Evolutionary conservation across 148 eudicot genomes (phyloP).

Genomic region (Fagopyrum homotropicum): DNA sequence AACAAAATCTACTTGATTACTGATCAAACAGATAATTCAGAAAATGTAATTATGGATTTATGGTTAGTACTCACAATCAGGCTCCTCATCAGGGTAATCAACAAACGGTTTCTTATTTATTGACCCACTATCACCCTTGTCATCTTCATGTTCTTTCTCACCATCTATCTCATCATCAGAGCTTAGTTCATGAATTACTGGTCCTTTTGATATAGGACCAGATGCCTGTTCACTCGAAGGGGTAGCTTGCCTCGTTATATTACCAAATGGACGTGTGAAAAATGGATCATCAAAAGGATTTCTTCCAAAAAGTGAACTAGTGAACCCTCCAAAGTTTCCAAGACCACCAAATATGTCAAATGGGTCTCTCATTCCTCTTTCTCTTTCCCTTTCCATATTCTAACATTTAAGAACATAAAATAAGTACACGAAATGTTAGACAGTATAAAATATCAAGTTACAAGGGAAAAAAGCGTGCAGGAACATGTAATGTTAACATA

Average conservation of each 20-base stretch:
- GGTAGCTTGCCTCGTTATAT: conserved; percentile 24
- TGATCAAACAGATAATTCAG: conserved; percentile 2
- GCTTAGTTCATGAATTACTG: conserved; percentile 53
- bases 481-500: not conserved
- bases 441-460: not conserved
- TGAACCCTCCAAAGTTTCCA: conserved; percentile 34
- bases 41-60: not conserved
- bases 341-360: conserved; percentile 30
- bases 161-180: conserved; percentile 43
- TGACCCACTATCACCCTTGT: conserved; percentile 9
- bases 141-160: conserved; percentile 22
- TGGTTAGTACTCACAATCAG: conserved; percentile 29
- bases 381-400: conserved; percentile 41
- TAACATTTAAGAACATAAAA: not conserved
- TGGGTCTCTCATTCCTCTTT: conserved; percentile 27
- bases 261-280: conserved; percentile 48
- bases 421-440: not conserved
- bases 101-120: conserved; percentile 44
- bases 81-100: conserved; percentile 75
- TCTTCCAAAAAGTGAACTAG: conserved; percentile 37
- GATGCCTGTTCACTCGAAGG: conserved; percentile 20
- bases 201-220: conserved; percentile 28
- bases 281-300: conserved; percentile 82
- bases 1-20: not conserved
- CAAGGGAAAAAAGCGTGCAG: not conserved